Base-by-base conservation (phyloP, 1,139 yeast genomes). In the Taphrina deformans region DNA sequence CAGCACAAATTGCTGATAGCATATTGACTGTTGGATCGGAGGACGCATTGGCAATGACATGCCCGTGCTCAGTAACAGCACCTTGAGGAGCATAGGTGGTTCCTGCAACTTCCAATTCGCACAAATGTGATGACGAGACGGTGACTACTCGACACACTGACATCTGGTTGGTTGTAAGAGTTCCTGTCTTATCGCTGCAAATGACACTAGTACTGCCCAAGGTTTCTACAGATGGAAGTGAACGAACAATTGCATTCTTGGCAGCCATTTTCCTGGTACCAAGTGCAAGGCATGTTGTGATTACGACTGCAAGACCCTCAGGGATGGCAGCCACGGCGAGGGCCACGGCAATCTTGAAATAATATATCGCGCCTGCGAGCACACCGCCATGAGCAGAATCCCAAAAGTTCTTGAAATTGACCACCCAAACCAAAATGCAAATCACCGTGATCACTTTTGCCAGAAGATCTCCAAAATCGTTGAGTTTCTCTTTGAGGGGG, bases 161-260 rank as follows among this genome's bases (percentile, higher is more conserved):
- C 79, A 76, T 76, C 65, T 75, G 74, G 64, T 76, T 76, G 65
- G 78, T 76, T 0, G 91, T 86, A 66, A 87, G 76, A 0, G 91
- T 86, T 0, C 91, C 91, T 0, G 91, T 86, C 70, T 86, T 86
- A 73, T 86, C 91, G 71, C 87, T 86, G 70, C 90, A 86, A 16
- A 86, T 83, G 48, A 84, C 81, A 65, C 81, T 80, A 5, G 77
- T 75, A 58, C 73, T 69, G 7, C 77, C 77, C 26, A 75, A 69
- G 1, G 77, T 75, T 66, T 75, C 77, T 18, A 75, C 77, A 55
- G 75, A 73, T 7, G 77, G 74, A 67, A 80, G 73, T 65, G 80
- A 79, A 55, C 83, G 74, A n/a, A 80, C 82, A 72, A 80, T 80
- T 7, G 81, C 83, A 68, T 80, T 74, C 71, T 79, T 78, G 51